These are phyloP conservation scores for Camellia sinensis DNA, from an alignment of 148 eudicot species.

Conservation along the genomic window DNA sequence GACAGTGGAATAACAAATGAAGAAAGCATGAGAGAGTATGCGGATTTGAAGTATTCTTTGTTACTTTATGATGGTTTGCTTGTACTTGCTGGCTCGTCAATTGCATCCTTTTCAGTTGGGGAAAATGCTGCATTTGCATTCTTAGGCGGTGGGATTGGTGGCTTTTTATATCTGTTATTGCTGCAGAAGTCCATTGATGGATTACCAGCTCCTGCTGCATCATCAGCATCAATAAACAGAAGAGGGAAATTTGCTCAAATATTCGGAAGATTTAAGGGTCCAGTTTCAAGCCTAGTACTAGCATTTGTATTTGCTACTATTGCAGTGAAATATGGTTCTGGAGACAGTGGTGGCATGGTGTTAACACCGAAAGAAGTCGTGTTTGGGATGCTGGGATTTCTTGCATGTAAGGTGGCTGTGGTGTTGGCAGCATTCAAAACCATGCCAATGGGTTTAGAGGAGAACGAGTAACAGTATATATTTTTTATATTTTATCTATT, in stretches of 20 bases:
- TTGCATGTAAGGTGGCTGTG: slow-evolving; percentile 69
- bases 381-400: slow-evolving; percentile 81
- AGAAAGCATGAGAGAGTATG: slow-evolving; percentile 84
- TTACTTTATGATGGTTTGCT: slow-evolving; percentile 69
- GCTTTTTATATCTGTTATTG: slow-evolving; percentile 64
- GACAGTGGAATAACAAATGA: slow-evolving; percentile 42
- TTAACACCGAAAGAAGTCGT: slow-evolving; percentile 57
- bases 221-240: slow-evolving; percentile 9
- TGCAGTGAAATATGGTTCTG: slow-evolving; percentile 39
- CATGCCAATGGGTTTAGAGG: slow-evolving; percentile 38
- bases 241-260: slow-evolving; percentile 22
- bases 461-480: slow-evolving; percentile 27
- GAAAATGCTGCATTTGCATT: slow-evolving; percentile 63
- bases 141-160: slow-evolving; percentile 59
- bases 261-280: slow-evolving; percentile 44
- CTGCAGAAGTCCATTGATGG: slow-evolving; percentile 77
- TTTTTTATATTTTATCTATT: background rate
- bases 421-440: slow-evolving; percentile 79
- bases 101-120: slow-evolving; percentile 51
- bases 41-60: slow-evolving; percentile 62
- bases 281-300: slow-evolving; percentile 35
- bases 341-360: slow-evolving; percentile 23
- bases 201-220: slow-evolving; percentile 41
- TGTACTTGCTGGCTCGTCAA: slow-evolving; percentile 53
- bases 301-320: slow-evolving; percentile 41